Percentiles rank a stretch among this genome's conserved stretches.
phyloP scores from a whole-genome alignment of 2,329 filamentous ascomycete genomes.

The Scolecobasidium constrictum region DNA sequence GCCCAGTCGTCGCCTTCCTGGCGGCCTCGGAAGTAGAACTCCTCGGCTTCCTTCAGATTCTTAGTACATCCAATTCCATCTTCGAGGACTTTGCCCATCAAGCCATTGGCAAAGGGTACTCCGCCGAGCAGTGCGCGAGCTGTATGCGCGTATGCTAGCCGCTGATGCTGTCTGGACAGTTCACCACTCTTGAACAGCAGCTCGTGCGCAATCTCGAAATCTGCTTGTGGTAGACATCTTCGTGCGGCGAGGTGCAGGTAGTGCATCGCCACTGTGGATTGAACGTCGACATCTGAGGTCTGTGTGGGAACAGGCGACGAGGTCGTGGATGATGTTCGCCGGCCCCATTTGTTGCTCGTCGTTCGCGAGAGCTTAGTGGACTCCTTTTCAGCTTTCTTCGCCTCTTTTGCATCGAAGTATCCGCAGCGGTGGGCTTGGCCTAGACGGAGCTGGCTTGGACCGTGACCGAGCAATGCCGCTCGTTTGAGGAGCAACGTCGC shows the following conservation, averaged over 20 bases:
- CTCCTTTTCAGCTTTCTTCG: background rate
- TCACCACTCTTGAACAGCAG: background rate
- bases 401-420: background rate
- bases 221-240: background rate
- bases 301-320: no score
- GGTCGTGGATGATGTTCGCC: background rate
- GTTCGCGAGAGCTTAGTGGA: background rate
- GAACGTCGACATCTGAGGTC: background rate
- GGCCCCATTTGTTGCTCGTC: background rate
- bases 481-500: background rate
- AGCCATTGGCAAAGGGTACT: background rate
- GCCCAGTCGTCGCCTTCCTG: conserved; percentile 2
- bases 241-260: conserved; percentile 1
- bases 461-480: conserved; percentile 1
- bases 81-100: background rate
- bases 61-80: conserved; percentile 1
- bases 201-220: background rate
- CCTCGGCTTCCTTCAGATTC: background rate
- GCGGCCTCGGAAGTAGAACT: background rate
- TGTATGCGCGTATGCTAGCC: background rate
- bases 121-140: background rate
- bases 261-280: background rate
- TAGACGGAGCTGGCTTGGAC: background rate
- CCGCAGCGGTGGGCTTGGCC: background rate
- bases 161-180: background rate